Base-by-base conservation (phyloP, 2,329 filamentous ascomycete species). In the Aspergillus sp. region DNA sequence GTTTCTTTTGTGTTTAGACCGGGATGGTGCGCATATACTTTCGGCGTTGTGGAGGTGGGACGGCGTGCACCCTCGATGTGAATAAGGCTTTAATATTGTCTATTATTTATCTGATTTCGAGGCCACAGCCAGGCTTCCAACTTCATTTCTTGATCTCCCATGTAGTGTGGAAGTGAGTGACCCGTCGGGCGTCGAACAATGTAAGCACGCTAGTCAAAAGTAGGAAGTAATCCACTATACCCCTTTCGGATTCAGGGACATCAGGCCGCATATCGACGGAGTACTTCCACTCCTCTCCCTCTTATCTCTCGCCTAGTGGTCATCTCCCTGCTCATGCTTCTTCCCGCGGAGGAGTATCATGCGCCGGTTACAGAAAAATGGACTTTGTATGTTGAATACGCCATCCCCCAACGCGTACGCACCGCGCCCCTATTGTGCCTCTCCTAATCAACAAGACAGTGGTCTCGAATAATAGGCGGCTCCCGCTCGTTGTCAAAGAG, bases 401-500 rank as follows among this genome's bases (percentile, higher is more conserved):
- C 44, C 24, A 41, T 32, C 41, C 30, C 24, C 36, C 17, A n/a
- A 39, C 22, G 48, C 48, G 32, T 18, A 30, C 20, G 36, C 17
- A 22, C 42, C 8, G 48, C 55, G 55, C 54, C 17, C 34, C 34
- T n/a, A 15, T 36, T 36, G 17, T 47, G 22, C 38, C 22, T 51
- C 48, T n/a, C 4, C 32, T 26, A 48, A 48, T 54, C 47, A 32
- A 55, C 24, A 22, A 58, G 63, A 64, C 64, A 85, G 83, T 85
- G 83, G 81, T 82, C 83, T 71, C 81, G 85, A 71, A 78, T 88
- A 65, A 80, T 88, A 63, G 84, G 84, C 69, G 83, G 83, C 66
- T 75, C 78, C 55, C 79, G 80, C 64, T 69, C 73, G 51, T 68
- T 74, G 61, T 69, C 77, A 42, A 83, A 81, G 71, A 78, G 79